phyloP scores from a whole-genome alignment of 352 stramenopile genomes.

The Globisporangium paddicum region DNA sequence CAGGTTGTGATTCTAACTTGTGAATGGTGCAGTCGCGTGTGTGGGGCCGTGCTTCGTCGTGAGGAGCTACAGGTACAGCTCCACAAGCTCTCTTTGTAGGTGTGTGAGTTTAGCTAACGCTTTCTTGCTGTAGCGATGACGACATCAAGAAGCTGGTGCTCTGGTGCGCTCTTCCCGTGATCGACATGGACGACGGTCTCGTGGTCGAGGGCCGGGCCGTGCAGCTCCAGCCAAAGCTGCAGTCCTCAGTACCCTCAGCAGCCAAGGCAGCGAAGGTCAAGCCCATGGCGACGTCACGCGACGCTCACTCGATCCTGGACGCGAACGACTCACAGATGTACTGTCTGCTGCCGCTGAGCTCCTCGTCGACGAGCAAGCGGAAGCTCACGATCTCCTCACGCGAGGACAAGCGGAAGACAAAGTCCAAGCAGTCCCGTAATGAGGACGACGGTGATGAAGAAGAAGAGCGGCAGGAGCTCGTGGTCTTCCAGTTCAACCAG shows the following conservation, averaged over 20 bases:
- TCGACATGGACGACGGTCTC: neutral
- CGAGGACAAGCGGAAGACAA: constrained; percentile 1
- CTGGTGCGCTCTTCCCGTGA: constrained; percentile 44
- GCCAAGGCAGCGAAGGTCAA: constrained; percentile 15
- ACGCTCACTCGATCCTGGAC: constrained; percentile 15
- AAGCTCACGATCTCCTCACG: neutral
- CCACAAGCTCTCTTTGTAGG: too few relatives aligned
- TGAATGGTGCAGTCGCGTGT: constrained; percentile 25
- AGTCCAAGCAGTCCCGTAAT: neutral
- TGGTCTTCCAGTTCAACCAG: constrained; percentile 68
- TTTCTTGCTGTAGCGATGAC: constrained; percentile 28
- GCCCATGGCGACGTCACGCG: constrained; percentile 1
- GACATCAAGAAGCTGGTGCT: constrained; percentile 60
- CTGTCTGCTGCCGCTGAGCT: constrained; percentile 24
- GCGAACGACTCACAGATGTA: constrained; percentile 67
- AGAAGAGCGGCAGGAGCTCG: constrained; percentile 21
- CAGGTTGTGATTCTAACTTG: neutral
- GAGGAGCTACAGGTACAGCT: constrained; percentile 37
- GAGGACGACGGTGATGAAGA: constrained; percentile 19
- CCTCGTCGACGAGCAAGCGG: neutral
- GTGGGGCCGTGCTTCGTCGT: constrained; percentile 53
- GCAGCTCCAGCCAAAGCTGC: neutral
- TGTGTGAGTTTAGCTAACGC: neutral
- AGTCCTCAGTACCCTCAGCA: neutral
- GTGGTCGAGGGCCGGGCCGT: constrained; percentile 4